phyloP scores from a whole-genome alignment of 257 asterid species.

The Eucommia ulmoides region DNA sequence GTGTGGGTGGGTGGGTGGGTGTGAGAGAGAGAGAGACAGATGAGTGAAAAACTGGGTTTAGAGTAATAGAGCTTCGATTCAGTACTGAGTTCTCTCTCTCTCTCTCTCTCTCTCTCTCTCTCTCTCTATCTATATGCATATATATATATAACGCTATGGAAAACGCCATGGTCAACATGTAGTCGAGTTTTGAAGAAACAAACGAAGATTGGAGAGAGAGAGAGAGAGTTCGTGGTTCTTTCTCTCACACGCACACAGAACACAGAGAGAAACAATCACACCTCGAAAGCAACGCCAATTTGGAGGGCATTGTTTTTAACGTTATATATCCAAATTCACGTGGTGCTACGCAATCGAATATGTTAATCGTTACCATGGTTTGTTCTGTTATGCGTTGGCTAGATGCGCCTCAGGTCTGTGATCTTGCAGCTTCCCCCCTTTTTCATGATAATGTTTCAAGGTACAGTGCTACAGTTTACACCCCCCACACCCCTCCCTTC shows the following conservation, averaged over 20 bases:
- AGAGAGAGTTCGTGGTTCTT: constrained; percentile 1
- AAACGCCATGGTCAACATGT: constrained; percentile 23
- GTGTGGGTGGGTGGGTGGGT: too few relatives aligned
- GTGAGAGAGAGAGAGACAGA: too few relatives aligned
- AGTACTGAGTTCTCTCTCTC: background rate
- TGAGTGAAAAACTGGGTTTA: background rate
- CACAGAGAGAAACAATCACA: too few relatives aligned
- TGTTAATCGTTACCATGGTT: constrained; percentile 18
- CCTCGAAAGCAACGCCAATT: constrained; percentile 30
- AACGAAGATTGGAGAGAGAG: too few relatives aligned
- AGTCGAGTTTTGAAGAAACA: background rate
- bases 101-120: constrained; percentile 9
- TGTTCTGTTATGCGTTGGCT: constrained; percentile 44
- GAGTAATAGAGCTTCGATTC: background rate
- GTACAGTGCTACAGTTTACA: too few relatives aligned
- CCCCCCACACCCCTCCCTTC: too few relatives aligned
- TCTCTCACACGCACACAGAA: too few relatives aligned
- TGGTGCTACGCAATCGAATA: constrained; percentile 17
- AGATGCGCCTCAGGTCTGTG: constrained; percentile 20
- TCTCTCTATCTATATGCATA: background rate
- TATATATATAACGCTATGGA: constrained; percentile 7
- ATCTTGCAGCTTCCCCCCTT: constrained; percentile 17
- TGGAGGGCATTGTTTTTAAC: too few relatives aligned
- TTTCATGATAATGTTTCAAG: constrained; percentile 14
- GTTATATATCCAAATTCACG: constrained; percentile 43